Percentiles rank a stretch among this genome's conserved stretches.
phyloP scores from a whole-genome alignment of 768 basidiomycete species.

The Termitomyces sp. region DNA sequence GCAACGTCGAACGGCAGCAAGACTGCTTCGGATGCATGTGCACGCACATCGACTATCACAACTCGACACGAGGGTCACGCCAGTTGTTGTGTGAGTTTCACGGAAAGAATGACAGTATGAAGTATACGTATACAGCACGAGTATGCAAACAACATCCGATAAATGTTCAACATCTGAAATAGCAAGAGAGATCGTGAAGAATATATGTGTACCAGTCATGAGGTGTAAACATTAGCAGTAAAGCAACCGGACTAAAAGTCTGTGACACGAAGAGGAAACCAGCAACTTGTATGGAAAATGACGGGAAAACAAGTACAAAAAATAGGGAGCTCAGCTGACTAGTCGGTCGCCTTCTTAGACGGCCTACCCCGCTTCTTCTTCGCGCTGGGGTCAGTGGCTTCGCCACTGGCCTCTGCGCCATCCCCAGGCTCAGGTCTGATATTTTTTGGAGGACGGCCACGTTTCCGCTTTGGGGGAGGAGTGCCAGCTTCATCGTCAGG shows the following conservation, averaged over 20 bases:
- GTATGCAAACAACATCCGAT: constrained; percentile 18
- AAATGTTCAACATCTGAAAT: constrained; percentile 14
- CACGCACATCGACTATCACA: constrained; percentile 9
- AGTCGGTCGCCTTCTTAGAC: constrained; percentile 42
- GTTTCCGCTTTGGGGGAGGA: constrained; percentile 54
- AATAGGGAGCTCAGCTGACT: constrained; percentile 12
- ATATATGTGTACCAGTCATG: constrained; percentile 31
- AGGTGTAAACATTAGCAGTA: constrained; percentile 17
- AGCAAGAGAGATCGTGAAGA: constrained; percentile 20
- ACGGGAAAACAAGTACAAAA: constrained; percentile 15
- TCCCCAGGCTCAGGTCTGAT: constrained; percentile 42
- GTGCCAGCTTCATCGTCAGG: constrained; percentile 37
- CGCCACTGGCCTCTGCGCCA: constrained; percentile 27
- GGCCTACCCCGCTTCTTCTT: constrained; percentile 76
- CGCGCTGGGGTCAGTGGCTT: constrained; percentile 39
- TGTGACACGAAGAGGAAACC: constrained; percentile 10
- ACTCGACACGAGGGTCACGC: constrained; percentile 19
- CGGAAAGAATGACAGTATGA: constrained; percentile 12
- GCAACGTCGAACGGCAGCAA: background rate
- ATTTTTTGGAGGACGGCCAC: constrained; percentile 72
- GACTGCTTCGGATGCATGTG: constrained; percentile 7
- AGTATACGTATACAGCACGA: constrained; percentile 30
- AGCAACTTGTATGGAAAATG: constrained; percentile 18
- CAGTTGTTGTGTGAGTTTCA: constrained; percentile 12
- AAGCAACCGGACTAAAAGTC: constrained; percentile 3